Percentiles rank a stretch among this genome's conserved stretches.
Conservation (phyloP, 2,329 filamentous ascomycete species). For the Fusarium miscanthi region DNA sequence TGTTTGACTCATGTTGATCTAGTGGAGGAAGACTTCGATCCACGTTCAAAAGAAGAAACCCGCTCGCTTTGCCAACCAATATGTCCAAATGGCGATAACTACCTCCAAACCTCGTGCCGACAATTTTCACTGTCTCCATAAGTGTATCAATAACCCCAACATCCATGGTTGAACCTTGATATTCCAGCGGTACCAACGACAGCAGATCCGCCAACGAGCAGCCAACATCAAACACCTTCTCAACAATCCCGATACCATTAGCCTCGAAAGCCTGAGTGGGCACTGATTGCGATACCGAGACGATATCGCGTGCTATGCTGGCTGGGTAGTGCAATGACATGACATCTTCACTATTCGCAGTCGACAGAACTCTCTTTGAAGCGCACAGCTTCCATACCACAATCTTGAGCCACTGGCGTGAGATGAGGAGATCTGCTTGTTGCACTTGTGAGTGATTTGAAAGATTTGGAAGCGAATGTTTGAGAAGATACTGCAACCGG, state of each 20-base stretch:
- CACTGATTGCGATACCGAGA: slow-evolving; percentile 37
- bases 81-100: slow-evolving; percentile 22
- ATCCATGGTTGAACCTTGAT: not conserved
- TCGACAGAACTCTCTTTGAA: slow-evolving; percentile 33
- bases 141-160: slow-evolving; percentile 20
- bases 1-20: fast-evolving
- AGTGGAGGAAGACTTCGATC: not conserved
- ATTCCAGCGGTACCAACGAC: not conserved
- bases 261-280: slow-evolving; percentile 46
- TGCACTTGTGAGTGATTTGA: slow-evolving; percentile 32
- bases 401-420: slow-evolving; percentile 44
- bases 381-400: slow-evolving; percentile 47
- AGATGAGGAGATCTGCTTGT: slow-evolving; percentile 43
- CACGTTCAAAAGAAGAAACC: slow-evolving; percentile 1
- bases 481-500: slow-evolving; percentile 22
- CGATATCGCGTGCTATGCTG: slow-evolving; percentile 42
- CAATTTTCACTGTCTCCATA: slow-evolving; percentile 25
- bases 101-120: slow-evolving; percentile 4
- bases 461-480: slow-evolving; percentile 9
- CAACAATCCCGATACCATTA: slow-evolving; percentile 49
- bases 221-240: slow-evolving; percentile 50
- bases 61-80: slow-evolving; percentile 14
- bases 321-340: slow-evolving; percentile 46
- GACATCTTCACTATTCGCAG: slow-evolving; percentile 25
- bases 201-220: slow-evolving; percentile 47